phyloP scores from a whole-genome alignment of 2,329 filamentous ascomycete genomes.

The Penicillium sp. region DNA sequence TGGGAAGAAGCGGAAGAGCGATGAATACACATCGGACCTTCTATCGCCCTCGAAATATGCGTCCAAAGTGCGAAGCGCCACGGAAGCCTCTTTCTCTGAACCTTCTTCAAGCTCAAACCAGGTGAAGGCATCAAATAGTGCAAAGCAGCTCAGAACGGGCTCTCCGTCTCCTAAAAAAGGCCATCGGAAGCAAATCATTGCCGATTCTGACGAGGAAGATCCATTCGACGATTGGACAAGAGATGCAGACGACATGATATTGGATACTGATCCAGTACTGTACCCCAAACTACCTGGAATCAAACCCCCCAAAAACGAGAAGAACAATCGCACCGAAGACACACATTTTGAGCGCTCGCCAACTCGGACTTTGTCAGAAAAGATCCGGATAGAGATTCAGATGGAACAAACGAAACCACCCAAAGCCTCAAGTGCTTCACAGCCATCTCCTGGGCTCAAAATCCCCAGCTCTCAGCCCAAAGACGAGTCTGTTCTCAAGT shows the following conservation, averaged over 20 bases:
- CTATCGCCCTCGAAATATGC: constrained; percentile 32
- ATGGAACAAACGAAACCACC: background rate
- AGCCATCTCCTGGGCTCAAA: constrained; percentile 13
- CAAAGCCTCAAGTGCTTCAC: constrained; percentile 6
- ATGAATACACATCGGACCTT: constrained; percentile 46
- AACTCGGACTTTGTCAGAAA: background rate
- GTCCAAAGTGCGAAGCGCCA: constrained; percentile 26
- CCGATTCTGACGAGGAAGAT: constrained; percentile 39
- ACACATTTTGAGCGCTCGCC: background rate
- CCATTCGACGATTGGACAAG: constrained; percentile 27
- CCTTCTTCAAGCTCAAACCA: constrained; percentile 6
- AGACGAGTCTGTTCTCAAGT: constrained; percentile 29
- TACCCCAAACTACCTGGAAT: constrained; percentile 33
- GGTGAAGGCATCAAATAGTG: constrained; percentile 4
- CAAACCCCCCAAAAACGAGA: constrained; percentile 8
- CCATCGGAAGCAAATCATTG: constrained; percentile 25
- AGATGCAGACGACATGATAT: constrained; percentile 19
- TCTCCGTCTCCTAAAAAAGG: constrained; percentile 7
- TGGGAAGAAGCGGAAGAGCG: constrained; percentile 52
- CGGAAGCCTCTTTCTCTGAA: constrained; percentile 5
- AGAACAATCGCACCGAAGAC: background rate
- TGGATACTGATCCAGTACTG: constrained; percentile 28
- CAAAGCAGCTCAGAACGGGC: constrained; percentile 6
- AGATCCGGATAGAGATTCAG: background rate
- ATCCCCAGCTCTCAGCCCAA: constrained; percentile 23